Evolutionary conservation across 2,329 filamentous ascomycete genomes (phyloP), one percentile per base, ranked within the genome.

Genomic region (Fusarium liriodendri): DNA sequence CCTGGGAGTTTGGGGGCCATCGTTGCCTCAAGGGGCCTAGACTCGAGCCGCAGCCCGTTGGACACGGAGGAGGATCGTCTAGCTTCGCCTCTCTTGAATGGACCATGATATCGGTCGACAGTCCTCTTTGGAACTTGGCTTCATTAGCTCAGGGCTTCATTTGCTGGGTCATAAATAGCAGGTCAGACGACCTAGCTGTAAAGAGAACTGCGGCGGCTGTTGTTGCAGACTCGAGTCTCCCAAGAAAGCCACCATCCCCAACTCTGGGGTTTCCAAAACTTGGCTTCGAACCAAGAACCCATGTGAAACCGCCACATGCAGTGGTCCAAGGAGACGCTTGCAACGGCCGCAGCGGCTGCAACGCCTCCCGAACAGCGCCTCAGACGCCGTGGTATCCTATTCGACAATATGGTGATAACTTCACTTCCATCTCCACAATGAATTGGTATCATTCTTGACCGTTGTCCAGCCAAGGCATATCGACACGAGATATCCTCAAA

Each of bases 1-100:
- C 58, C 45, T 69, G 57, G 29, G 50, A 32, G 47, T 20, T 20
- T 47, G 18, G 52, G 14, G 54, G 22, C 62, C 52, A 64, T 59
- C 62, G 50, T 64, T 59, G 32, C 62, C 54, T 59, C 54, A 65
- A 65, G 13, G 11, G 62, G 62, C 7, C 20, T 65, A 65, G 62
- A n/a, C 50, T 40, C 47, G 60, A 35, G 45, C 45, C 27, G 27
- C 40, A 54, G 25, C 14, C 50, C 45, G 35, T 35, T 37, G 35
- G 35, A 27, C 22, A 59, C 35, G 55, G 35, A 40, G 22, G 8
- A 38, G 22, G 52, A 55, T 55, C 29, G 22, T 27, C 25, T 8
- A 47, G 40, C 59, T 47, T 47, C 38, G 29, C 38, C 40, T 33
- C 37, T 25, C 14, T 25, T 47, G 29, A 50, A 40, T 42, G 57